Evolutionary conservation across 257 asterid species (phyloP).

Genomic region (Gentiana straminea): DNA sequence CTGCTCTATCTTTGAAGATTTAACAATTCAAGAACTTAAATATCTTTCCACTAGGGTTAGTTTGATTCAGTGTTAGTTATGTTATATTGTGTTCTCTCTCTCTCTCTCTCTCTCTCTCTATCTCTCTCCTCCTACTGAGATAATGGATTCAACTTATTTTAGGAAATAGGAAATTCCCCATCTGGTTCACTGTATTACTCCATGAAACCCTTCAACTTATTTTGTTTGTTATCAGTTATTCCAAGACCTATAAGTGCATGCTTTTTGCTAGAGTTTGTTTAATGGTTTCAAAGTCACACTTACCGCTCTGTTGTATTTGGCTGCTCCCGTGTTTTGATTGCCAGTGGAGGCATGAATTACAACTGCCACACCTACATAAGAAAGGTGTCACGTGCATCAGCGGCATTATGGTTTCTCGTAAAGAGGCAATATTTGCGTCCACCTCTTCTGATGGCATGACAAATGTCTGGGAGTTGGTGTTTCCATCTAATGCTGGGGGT

Average conservation of each 20-base stretch:
- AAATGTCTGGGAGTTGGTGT: slow-evolving; percentile 57
- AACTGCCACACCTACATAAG: slow-evolving; percentile 68
- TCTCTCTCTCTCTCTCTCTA: too few species aligned
- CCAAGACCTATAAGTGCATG: not conserved
- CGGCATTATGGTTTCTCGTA: slow-evolving; percentile 53
- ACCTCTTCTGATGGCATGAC: slow-evolving; percentile 84
- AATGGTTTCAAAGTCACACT: not conserved
- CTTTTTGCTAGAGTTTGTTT: not conserved
- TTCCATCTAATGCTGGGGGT: slow-evolving; percentile 56
- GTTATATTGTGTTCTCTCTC: too few species aligned
- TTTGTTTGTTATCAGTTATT: too few species aligned
- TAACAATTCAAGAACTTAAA: too few species aligned
- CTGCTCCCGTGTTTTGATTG: slow-evolving; percentile 7
- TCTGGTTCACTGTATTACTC: too few species aligned
- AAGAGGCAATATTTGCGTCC: slow-evolving; percentile 67
- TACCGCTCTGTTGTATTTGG: slow-evolving; percentile 2
- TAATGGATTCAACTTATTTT: too few species aligned
- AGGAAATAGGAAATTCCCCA: too few species aligned
- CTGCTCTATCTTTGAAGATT: too few species aligned
- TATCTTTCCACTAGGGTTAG: too few species aligned
- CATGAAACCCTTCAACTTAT: too few species aligned
- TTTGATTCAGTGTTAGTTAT: too few species aligned
- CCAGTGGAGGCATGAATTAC: slow-evolving; percentile 80
- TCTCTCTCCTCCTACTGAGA: too few species aligned
- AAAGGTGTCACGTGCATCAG: slow-evolving; percentile 90